Evolutionary conservation across 2,329 filamentous ascomycete genomes (phyloP).

Genomic region (Myriosclerotinia curreyana): DNA sequence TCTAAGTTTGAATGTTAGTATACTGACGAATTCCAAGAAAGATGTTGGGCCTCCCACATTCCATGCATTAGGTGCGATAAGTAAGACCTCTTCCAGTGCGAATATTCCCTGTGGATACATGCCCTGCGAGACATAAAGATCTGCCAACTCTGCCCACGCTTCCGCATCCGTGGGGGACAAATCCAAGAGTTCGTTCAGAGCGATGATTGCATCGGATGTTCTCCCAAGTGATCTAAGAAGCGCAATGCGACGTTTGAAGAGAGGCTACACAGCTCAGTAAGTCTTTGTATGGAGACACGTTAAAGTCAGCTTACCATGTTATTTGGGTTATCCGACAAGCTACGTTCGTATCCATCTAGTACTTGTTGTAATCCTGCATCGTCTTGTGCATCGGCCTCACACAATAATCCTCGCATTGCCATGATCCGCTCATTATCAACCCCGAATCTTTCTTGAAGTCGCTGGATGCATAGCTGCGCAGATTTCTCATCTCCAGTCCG

Average conservation of each 20-base stretch:
- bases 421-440: constrained; percentile 80
- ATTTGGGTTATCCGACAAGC: constrained; percentile 68
- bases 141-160: constrained; percentile 86
- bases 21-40: constrained; percentile 29
- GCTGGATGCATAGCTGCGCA: constrained; percentile 71
- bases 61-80: constrained; percentile 89
- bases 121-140: constrained; percentile 78
- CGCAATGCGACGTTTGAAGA: constrained; percentile 80
- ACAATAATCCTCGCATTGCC: constrained; percentile 76
- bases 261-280: constrained; percentile 55
- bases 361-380: constrained; percentile 64
- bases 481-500: constrained; percentile 78
- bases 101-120: constrained; percentile 81
- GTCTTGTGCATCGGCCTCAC: constrained; percentile 74
- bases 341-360: constrained; percentile 72
- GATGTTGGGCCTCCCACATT: constrained; percentile 61
- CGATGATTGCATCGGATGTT: constrained; percentile 67
- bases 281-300: constrained; percentile 12
- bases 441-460: constrained; percentile 78
- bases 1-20: constrained; percentile 46
- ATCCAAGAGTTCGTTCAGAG: constrained; percentile 73
- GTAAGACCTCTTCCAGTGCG: constrained; percentile 83
- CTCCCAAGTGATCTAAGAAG: constrained; percentile 73
- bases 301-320: constrained; percentile 64
- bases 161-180: constrained; percentile 87